Conservation (phyloP, 768 basidiomycete species). For the Rhodotorula graminis region DNA sequence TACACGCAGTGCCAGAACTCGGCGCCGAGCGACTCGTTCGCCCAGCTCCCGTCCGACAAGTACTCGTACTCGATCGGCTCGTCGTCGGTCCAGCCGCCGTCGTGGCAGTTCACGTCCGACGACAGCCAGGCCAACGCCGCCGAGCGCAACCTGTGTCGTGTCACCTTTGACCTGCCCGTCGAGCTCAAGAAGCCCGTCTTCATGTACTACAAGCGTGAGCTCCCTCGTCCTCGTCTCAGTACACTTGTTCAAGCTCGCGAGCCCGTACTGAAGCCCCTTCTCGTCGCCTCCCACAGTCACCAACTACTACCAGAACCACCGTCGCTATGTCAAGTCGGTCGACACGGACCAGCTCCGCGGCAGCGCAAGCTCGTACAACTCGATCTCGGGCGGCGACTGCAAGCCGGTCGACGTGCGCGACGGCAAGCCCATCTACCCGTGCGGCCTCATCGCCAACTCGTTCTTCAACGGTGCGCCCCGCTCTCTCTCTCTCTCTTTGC, state of each 20-base stretch:
- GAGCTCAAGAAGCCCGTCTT: constrained; percentile 70
- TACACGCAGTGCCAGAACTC: constrained; percentile 85
- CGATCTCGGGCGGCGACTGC: constrained; percentile 64
- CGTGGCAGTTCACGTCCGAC: constrained; percentile 65
- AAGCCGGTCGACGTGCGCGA: constrained; percentile 66
- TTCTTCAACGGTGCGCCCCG: constrained; percentile 74
- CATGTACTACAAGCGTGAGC: constrained; percentile 74
- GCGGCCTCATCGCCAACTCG: constrained; percentile 95
- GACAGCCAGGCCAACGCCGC: constrained; percentile 50
- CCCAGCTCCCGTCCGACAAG: constrained; percentile 56
- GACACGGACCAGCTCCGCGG: constrained; percentile 82
- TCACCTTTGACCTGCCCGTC: constrained; percentile 77
- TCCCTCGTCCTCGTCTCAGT: too few relatives aligned
- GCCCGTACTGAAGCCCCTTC: too few relatives aligned
- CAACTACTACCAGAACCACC: constrained; percentile 94
- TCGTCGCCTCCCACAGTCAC: constrained; percentile 54
- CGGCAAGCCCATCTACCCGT: constrained; percentile 74
- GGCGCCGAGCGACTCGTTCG: constrained; percentile 54
- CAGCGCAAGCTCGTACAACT: constrained; percentile 53
- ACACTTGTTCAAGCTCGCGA: too few relatives aligned
- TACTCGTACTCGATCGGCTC: constrained; percentile 65
- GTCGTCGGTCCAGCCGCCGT: constrained; percentile 56
- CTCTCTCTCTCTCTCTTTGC: not conserved
- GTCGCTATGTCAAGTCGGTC: constrained; percentile 89
- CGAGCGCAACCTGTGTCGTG: constrained; percentile 61